phyloP scores from a whole-genome alignment of 148 eudicot genomes.

The Vaccinium darrowii region DNA sequence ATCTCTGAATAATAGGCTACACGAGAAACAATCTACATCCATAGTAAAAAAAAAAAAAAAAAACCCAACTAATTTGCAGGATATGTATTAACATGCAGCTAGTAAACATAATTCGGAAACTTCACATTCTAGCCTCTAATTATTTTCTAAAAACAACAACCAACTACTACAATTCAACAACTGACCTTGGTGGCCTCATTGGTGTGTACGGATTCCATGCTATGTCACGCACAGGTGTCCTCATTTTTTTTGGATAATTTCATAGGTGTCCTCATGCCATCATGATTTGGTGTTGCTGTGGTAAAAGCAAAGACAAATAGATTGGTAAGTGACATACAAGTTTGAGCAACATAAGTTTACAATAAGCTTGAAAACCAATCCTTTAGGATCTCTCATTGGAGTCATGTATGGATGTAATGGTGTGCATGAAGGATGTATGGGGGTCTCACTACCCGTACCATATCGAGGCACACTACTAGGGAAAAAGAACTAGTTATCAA shows the following conservation, averaged over 20 bases:
- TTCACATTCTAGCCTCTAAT: not conserved
- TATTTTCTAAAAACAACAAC: not conserved
- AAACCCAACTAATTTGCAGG: not conserved
- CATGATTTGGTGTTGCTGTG: conserved; percentile 88
- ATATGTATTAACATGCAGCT: not conserved
- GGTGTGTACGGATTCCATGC: conserved; percentile 99
- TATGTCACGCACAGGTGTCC: conserved; percentile 92
- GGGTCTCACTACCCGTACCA: conserved; percentile 96
- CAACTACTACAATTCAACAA: not conserved
- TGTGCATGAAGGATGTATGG: conserved; percentile 95
- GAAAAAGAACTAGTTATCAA: conserved; percentile 17
- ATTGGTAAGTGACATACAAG: not conserved
- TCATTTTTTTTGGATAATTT: too few species aligned
- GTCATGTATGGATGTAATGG: conserved; percentile 96
- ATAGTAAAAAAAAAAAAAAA: not conserved
- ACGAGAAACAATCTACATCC: not conserved
- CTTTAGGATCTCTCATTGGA: conserved; percentile 94
- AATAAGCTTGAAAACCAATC: conserved; percentile 29
- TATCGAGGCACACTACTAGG: conserved; percentile 67
- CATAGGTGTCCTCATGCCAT: conserved; percentile 99
- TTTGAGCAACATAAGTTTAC: not conserved
- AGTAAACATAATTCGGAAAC: not conserved
- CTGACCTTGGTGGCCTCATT: conserved; percentile 92
- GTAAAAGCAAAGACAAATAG: conserved; percentile 9
- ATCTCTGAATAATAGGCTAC: not conserved